Base-by-base conservation (phyloP, 169 alveolate genomes). In the Cryptosporidium ubiquitum region DNA sequence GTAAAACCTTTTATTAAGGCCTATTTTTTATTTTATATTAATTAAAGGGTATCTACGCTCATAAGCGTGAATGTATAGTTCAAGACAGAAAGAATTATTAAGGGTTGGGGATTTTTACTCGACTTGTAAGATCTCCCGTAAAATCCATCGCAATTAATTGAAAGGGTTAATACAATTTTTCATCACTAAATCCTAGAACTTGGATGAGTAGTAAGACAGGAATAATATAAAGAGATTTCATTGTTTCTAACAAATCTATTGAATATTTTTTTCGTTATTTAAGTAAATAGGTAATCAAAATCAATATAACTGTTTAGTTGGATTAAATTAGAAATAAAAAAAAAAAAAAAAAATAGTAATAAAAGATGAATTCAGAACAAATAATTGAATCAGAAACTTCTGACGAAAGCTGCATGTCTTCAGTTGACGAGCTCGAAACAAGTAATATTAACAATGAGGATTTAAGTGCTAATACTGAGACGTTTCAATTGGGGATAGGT, bases 301-400 rank as follows among this genome's bases (percentile, higher is more conserved):
- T 26, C 29, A 55, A 55, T 55, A 23, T 9, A 0, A 23, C 12
- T 23, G n/a, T 55, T 55, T 55, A 55, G 16, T 55, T 55, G 37
- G 37, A 20, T 23, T 55, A 20, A 55, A 6, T 23, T 55, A 23
- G 6, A 7, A 37, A 5, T 3, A 3, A 37, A 47, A 23, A 26
- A 35, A 49, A 7, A 37, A 5, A 37, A 3, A 37, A 47, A 23
- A 26, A 35, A 3, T 3, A 20, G 29, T n/a, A 55, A n/a, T 55
- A 16, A 20, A 12, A 55, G 64, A 71, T 71, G 49, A 33, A 71
- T 35, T 31, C 29, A 16, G 85, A 71, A 5, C 47, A 42, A 47
- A 12, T 31, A 6, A 26, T 33, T 29, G 85, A 35, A 29, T 71
- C 85, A 51, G 69, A 71, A 14, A n/a, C 85, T 33, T 44, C 85